phyloP scores from a whole-genome alignment of 495 filamentous ascomycete genomes.

The Tetracladium setigerum region DNA sequence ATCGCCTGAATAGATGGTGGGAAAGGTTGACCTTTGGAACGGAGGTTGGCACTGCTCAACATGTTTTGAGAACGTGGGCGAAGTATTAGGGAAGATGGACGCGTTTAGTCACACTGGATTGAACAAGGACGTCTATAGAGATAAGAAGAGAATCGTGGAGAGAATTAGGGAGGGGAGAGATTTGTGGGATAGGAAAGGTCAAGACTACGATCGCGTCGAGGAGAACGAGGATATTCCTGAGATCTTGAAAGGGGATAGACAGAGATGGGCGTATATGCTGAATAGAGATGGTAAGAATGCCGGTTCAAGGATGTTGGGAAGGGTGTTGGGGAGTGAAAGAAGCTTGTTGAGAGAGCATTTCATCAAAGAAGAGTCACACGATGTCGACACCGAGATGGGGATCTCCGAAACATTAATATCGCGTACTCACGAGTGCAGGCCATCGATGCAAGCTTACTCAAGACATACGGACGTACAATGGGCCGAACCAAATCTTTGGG shows the following conservation, averaged over 20 bases:
- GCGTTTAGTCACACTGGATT: constrained; percentile 32
- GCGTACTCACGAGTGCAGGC: too few relatives aligned
- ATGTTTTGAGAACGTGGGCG: constrained; percentile 32
- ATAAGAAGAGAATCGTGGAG: constrained; percentile 28
- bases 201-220: constrained; percentile 27
- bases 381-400: too few relatives aligned
- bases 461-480: too few relatives aligned
- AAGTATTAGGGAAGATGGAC: constrained; percentile 34
- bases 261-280: constrained; percentile 27
- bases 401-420: too few relatives aligned
- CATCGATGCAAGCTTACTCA: too few relatives aligned
- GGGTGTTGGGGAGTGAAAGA: constrained; percentile 1
- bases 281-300: constrained; percentile 27
- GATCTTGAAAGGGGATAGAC: constrained; percentile 22
- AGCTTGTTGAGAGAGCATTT: too few relatives aligned
- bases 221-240: constrained; percentile 28
- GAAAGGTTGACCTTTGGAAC: constrained; percentile 24
- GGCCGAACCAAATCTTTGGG: too few relatives aligned
- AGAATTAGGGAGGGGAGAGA: constrained; percentile 33
- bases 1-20: constrained; percentile 14
- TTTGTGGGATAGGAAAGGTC: constrained; percentile 28
- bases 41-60: constrained; percentile 40
- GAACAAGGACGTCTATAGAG: constrained; percentile 28
- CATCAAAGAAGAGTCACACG: too few relatives aligned
- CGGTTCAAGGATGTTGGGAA: constrained; percentile 26